Conservation (phyloP, 2,329 filamentous ascomycete genomes). For the Neophaeococcomyces mojaviensis region DNA sequence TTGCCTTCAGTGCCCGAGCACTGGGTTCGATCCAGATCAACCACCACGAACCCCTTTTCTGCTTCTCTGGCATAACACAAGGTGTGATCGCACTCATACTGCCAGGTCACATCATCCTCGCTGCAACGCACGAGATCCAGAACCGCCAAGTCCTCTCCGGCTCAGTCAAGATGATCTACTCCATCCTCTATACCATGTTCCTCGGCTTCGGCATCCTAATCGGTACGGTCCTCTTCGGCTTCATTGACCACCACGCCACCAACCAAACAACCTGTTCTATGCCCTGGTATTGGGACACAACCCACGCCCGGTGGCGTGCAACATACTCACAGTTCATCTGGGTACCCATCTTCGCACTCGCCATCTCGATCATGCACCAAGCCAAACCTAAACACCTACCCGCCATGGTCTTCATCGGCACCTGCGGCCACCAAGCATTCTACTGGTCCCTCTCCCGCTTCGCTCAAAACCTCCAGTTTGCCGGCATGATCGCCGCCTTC, state of each 20-base stretch:
- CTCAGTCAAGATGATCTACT: conserved; percentile 65
- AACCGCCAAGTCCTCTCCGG: conserved; percentile 62
- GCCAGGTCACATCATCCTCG: conserved; percentile 59
- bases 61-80: conserved; percentile 64
- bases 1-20: conserved; percentile 59
- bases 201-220: conserved; percentile 66
- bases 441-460: conserved; percentile 63
- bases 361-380: conserved; percentile 71
- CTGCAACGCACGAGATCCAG: conserved; percentile 58
- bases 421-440: conserved; percentile 68
- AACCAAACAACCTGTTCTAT: conserved; percentile 6
- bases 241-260: conserved; percentile 10
- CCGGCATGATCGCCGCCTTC: conserved; percentile 69
- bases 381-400: conserved; percentile 72
- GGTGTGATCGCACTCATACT: conserved; percentile 67
- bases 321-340: conserved; percentile 36
- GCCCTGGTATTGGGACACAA: conserved; percentile 7
- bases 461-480: conserved; percentile 62
- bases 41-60: conserved; percentile 45
- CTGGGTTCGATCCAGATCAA: conserved; percentile 57
- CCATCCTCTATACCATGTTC: conserved; percentile 65
- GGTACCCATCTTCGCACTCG: conserved; percentile 64
- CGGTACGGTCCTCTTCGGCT: conserved; percentile 55
- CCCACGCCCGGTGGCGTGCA: conserved; percentile 17
- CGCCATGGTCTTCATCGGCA: conserved; percentile 65